Evolutionary conservation across 2,329 filamentous ascomycete species (phyloP).

Genomic region (Claviceps fusiformis): DNA sequence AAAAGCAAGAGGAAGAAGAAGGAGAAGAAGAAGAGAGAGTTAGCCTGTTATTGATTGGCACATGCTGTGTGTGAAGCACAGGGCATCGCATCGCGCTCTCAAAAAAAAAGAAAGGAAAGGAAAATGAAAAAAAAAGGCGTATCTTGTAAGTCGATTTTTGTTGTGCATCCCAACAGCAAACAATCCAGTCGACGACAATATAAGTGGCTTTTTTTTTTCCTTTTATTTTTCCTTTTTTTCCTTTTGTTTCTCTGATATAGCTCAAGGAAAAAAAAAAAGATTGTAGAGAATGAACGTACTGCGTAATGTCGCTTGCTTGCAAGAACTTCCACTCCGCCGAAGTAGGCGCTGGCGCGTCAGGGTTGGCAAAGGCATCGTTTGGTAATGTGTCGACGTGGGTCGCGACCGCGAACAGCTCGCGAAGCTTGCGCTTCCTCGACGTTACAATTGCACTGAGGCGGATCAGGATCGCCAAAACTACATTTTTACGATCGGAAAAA

Average conservation of each 20-base stretch:
- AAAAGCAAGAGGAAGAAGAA: neutral
- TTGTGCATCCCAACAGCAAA: conserved; percentile 1
- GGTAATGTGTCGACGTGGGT: conserved; percentile 52
- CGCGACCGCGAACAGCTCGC: conserved; percentile 71
- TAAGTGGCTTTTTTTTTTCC: neutral
- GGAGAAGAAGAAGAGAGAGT: neutral
- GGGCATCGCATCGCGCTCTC: neutral
- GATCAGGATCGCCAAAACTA: conserved; percentile 30
- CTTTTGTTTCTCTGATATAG: neutral
- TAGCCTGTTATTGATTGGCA: neutral
- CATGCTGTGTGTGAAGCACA: neutral
- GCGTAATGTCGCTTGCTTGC: conserved; percentile 42
- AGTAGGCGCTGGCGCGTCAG: conserved; percentile 40
- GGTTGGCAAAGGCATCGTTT: conserved; percentile 41
- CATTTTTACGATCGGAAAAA: conserved; percentile 36
- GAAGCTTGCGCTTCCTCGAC: conserved; percentile 83
- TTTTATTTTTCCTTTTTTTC: neutral
- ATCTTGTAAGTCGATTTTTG: neutral
- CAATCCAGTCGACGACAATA: neutral
- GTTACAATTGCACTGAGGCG: conserved; percentile 52
- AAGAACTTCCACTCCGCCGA: conserved; percentile 42
- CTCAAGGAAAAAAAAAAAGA: conserved; percentile 6
- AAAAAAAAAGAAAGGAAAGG: too few species aligned
- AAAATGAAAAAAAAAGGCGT: neutral
- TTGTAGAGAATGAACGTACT: conserved; percentile 32